Evolutionary conservation across 768 basidiomycete species (phyloP), one percentile per base, ranked within the genome.

Genomic region (Rhodotorula toruloides): DNA sequence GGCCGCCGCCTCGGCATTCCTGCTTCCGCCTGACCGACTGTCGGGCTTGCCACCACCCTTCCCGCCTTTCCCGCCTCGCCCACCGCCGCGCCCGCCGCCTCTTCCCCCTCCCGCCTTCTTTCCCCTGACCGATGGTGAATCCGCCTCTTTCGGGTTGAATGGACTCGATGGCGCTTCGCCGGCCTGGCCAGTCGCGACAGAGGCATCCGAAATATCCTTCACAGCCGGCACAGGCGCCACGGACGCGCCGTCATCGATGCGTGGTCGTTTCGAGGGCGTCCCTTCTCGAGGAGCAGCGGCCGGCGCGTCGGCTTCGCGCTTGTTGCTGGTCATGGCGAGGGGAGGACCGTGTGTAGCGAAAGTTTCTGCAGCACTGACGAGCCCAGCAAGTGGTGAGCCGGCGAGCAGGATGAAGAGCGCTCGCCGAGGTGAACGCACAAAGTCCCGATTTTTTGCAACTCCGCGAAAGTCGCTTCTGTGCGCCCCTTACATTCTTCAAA

Each of bases 221-320:
- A n/a, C n/a, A n/a, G n/a, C n/a, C n/a, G n/a, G n/a, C n/a, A n/a
- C n/a, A n/a, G n/a, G n/a, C n/a, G n/a, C n/a, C n/a, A n/a, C n/a
- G n/a, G n/a, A n/a, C n/a, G n/a, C n/a, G n/a, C n/a, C n/a, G 37
- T 58, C 36, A 40, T 67, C 65, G 55, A 61, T 37, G 46, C 61
- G 60, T 25, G 60, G 31, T 39, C 66, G 66, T 47, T 71, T 71
- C 48, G 65, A 54, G 2, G 69, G 69, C 12, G 69, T 70, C 25
- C 57, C 49, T 11, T 13, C n/a, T 17, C 52, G 44, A 48, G n/a
- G 13, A 21, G 49, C 29, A 0, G 59, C 10, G 2, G 37, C 27
- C 1, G 59, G 4, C 0, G 68, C 42, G 17, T 37, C 43, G 9
- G 44, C 52, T 37, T 63, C 67, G 22, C 61, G 67, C 53, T 68